phyloP scores from a whole-genome alignment of 345 rosid species.

The Pelargonium nanum region DNA sequence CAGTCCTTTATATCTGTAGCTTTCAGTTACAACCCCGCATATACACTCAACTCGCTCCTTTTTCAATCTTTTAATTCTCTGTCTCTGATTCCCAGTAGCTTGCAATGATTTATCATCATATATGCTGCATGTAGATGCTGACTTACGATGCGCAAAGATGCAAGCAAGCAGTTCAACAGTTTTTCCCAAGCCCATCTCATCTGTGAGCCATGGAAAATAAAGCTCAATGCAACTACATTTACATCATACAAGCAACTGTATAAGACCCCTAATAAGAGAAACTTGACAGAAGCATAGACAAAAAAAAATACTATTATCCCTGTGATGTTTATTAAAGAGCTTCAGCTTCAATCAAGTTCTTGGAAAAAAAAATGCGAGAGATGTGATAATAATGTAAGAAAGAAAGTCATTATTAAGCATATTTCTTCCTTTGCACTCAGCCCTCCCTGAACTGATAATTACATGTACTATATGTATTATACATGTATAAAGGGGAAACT shows the following conservation, averaged over 20 bases:
- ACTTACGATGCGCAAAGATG: conserved; percentile 60
- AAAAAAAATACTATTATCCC: too few species aligned
- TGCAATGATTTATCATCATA: conserved; percentile 13
- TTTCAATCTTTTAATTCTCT: conserved; percentile 50
- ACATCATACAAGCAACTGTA: conserved; percentile 4
- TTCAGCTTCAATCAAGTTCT: too few species aligned
- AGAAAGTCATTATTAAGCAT: not conserved
- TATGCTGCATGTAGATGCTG: conserved; percentile 29
- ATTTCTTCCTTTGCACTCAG: not conserved
- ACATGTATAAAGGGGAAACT: too few species aligned
- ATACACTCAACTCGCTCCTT: conserved; percentile 87
- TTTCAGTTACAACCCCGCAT: conserved; percentile 94
- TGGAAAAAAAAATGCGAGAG: too few species aligned
- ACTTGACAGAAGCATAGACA: not conserved
- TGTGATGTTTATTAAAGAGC: too few species aligned
- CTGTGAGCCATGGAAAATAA: conserved; percentile 36
- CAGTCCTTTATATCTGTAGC: conserved; percentile 58
- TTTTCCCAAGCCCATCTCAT: conserved; percentile 99
- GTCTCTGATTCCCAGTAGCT: conserved; percentile 27
- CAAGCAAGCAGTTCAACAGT: conserved; percentile 94
- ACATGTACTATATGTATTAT: too few species aligned
- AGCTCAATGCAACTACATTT: conserved; percentile 10
- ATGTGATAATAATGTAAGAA: too few species aligned
- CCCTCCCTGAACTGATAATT: not conserved
- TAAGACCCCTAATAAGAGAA: not conserved